Evolutionary conservation across 768 basidiomycete genomes (phyloP).

Genomic region (Pulveroboletus ravenelii): DNA sequence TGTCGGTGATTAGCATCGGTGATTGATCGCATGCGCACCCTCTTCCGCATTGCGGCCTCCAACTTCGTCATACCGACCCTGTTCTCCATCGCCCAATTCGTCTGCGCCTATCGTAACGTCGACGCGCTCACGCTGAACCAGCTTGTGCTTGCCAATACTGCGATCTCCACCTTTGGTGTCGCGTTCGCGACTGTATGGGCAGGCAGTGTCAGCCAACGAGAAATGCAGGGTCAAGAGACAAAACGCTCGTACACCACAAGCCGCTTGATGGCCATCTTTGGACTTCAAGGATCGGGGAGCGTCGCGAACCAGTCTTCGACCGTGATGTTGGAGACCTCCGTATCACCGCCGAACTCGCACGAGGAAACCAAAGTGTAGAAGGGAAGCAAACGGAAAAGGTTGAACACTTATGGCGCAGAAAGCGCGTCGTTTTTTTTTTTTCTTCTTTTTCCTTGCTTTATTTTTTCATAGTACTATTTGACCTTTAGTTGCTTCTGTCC

Average conservation of each 20-base stretch:
- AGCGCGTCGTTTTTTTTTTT: no score
- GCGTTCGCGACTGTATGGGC: slow-evolving; percentile 3
- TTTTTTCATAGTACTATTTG: no score
- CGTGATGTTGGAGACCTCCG: no score
- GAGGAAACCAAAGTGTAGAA: not conserved
- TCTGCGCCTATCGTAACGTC: slow-evolving; percentile 1
- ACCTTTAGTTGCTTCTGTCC: no score
- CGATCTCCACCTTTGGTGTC: slow-evolving; percentile 13
- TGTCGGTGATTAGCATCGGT: not conserved
- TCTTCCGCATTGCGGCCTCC: slow-evolving; percentile 25
- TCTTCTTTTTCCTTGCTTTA: no score
- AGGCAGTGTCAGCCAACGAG: not conserved
- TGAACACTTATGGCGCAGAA: no score
- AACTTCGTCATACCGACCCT: slow-evolving; percentile 25
- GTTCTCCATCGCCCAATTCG: slow-evolving; percentile 11
- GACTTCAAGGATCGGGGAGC: not conserved
- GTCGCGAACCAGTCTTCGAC: not conserved
- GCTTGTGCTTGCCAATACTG: slow-evolving; percentile 4
- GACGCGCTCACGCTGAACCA: not conserved
- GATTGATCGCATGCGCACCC: slow-evolving; percentile 7
- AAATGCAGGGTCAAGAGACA: not conserved
- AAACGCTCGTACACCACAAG: not conserved
- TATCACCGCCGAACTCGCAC: no score
- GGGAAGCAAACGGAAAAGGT: no score
- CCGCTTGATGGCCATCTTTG: not conserved